Base-by-base conservation (phyloP, 768 basidiomycete species). In the Lactarius akahatsu region DNA sequence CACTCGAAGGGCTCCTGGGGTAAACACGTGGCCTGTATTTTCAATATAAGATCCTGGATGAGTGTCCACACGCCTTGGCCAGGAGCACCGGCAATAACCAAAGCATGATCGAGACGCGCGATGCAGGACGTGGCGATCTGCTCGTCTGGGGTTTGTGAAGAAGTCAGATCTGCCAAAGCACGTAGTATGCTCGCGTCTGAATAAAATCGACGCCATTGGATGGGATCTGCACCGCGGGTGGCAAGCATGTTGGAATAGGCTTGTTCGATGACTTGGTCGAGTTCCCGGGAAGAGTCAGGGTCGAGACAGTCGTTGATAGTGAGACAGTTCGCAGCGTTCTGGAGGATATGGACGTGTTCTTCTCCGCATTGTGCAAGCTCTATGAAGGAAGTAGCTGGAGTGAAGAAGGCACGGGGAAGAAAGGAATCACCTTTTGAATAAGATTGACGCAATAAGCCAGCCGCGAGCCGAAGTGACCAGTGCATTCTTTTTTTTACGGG, bases 31-130 rank as follows among this genome's bases (percentile, higher is more conserved):
- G 71, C 57, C 70, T 97, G 96, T 20, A 94, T 81, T 26, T 72
- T 68, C 36, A 71, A 71, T 68, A 98, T 91, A 50, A 91, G 74
- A 32, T 79, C 77, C 54, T 86, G 80, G n/a, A 93, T 81, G 55
- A 88, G 71, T 36, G 90, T 85, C 45, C 86, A 76, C 52, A 89
- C 79, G 15, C 79, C 78, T 20, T 81, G 76, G 2, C 90, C 92
- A 28, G 86, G 80, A 2, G 88, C 86, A 2, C 95, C 95, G 16
- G 94, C 88, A 59, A 96, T 81, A 68, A 98, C 87, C 69, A 98
- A 87, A 1, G 89, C 88, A 69, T 80, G 82, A 73, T 99, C 97
- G 30, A 98, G 77, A 16, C 80, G 77, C 6, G 79, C 78, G 45
- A 98, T 82, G 28, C 83, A 79, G 55, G 79, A 79, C 67, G 79